Base-by-base conservation (phyloP, 345 rosid genomes). In the Salix exigua region DNA sequence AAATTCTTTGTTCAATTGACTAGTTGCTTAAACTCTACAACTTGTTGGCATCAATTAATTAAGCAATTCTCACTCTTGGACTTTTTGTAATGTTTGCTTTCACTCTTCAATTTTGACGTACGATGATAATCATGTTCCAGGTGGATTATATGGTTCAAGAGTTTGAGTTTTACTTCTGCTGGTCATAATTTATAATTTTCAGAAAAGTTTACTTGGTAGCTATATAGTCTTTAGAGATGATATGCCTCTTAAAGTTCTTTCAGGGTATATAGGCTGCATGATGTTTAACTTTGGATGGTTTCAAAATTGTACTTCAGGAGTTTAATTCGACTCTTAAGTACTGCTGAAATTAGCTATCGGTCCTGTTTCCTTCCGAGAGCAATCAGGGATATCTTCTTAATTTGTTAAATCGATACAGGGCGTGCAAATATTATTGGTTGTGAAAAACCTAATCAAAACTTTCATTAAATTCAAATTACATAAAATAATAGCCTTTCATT, bases 81-180 rank as follows among this genome's bases (percentile, higher is more conserved):
- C 18, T 31, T 50, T 33, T 16, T 58, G 9, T 53, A 21, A 61
- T 73, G 50, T 26, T 68, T 73, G 48, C 63, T 64, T 53, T 25
- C 31, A 62, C 14, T 61, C 55, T 40, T 68, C 51, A 40, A 48
- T 23, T 58, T 37, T 38, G 33, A 68, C 23, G n/a, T n/a, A n/a
- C n/a, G 70, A 40, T 55, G 42, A 40, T n/a, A 70, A 30, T 48
- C 78, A 62, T 68, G 26, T 75, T 66, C 62, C 31, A 2, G 68
- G 58, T 40, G 63, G 63, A 35, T 58, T 58, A 31, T 66, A 35
- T 61, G 44, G 75, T 68, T 37, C 55, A 62, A 11, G 4, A 71
- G 51, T 25, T 46, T 70, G n/a, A 61, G 62, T 44, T 76, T 25
- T 18, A 8, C 14, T 53, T 66, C 8, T 50, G 17, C 44, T 31